Conservation (phyloP, 306 rosid genomes). For the Leucaena leucocephala region DNA sequence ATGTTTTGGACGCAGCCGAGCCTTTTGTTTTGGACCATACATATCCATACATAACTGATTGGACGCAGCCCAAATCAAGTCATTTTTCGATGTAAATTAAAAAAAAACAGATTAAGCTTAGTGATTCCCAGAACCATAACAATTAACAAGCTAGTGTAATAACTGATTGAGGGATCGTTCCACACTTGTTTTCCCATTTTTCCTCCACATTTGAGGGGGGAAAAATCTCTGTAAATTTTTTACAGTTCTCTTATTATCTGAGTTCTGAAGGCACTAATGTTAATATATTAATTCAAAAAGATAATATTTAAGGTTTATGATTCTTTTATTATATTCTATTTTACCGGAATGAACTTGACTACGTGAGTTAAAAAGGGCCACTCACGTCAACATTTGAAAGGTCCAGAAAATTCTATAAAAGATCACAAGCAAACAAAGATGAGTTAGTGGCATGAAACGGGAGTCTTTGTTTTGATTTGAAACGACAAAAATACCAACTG, state of each 20-base stretch:
- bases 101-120: too few species aligned
- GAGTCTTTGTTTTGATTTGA: constrained; percentile 6
- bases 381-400: not conserved
- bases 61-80: not conserved
- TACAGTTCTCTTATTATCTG: not conserved
- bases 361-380: not conserved
- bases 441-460: constrained; percentile 14
- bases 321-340: not conserved
- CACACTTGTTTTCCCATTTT: not conserved
- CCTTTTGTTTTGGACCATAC: too few species aligned
- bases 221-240: not conserved
- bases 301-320: not conserved
- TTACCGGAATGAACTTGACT: not conserved
- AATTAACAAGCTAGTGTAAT: not conserved
- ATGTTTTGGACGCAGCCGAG: too few species aligned
- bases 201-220: too few species aligned
- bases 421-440: not conserved
- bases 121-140: not conserved
- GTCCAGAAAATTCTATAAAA: not conserved
- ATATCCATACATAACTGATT: too few species aligned
- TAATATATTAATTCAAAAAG: too few species aligned
- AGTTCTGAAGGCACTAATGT: not conserved
- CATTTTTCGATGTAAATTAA: too few species aligned
- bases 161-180: not conserved
- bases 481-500: not conserved